Conservation (phyloP, 179 eudicot species). For the Drosera spatulata region DNA sequence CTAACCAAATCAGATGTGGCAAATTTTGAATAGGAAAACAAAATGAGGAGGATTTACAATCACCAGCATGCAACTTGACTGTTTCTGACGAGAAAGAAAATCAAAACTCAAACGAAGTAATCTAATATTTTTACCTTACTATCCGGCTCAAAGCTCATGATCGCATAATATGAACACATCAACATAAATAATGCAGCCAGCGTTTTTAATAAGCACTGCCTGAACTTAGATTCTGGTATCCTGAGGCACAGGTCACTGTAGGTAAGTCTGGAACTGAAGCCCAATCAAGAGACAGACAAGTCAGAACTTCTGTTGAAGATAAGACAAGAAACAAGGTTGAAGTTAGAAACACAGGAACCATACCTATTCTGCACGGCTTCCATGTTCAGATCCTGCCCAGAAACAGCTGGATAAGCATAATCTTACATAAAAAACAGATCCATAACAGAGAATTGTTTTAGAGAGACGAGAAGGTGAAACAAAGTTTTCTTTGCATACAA, state of each 20-base stretch:
- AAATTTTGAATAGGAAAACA: constrained; percentile 3
- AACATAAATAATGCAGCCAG: constrained; percentile 72
- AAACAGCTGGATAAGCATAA: constrained; percentile 16
- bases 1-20: not conserved
- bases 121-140: constrained; percentile 31
- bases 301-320: constrained; percentile 11
- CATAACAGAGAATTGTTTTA: constrained; percentile 8
- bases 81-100: too few species aligned
- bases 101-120: too few species aligned
- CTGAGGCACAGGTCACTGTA: constrained; percentile 90
- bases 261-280: constrained; percentile 56
- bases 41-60: not conserved
- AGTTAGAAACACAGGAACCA: constrained; percentile 7
- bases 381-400: constrained; percentile 66
- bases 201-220: constrained; percentile 68
- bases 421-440: constrained; percentile 6
- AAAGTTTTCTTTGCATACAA: too few species aligned
- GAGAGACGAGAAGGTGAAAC: too few species aligned
- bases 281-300: constrained; percentile 15
- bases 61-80: not conserved
- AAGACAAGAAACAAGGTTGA: constrained; percentile 8
- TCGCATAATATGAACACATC: constrained; percentile 81
- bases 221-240: constrained; percentile 91
- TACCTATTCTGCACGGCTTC: constrained; percentile 43
- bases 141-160: constrained; percentile 73